Base-by-base conservation (phyloP, 306 rosid genomes). In the Styphnolobium japonicum region DNA sequence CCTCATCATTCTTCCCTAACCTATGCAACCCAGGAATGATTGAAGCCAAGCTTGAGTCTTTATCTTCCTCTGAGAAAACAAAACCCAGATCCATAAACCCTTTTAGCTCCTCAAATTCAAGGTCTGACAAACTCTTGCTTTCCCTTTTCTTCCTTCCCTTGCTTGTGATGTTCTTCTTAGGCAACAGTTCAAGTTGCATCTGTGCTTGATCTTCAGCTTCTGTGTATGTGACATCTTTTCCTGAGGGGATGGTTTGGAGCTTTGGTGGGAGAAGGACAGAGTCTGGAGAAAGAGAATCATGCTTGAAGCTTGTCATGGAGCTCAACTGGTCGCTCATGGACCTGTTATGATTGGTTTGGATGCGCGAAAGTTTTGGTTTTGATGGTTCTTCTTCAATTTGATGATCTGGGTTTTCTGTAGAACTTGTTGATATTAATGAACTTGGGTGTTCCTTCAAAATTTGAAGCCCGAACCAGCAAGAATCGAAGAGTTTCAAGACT, bases 31-130 rank as follows among this genome's bases (percentile, higher is more conserved):
- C 97, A 31, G 97, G 98, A 85, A 94, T 82, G 56, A 94, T 89
- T 6, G 91, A 85, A 79, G 84, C 95, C 97, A 92, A 89, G 76
- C 63, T 88, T 49, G 97, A 86, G 45, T 92, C 90, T 43, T 81
- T 87, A 58, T 92, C 97, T 81, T 95, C 90, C 68, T 92, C 95
- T 0, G 90, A 84, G 88, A 92, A 92, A 75, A 91, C 94, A 88
- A 92, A 92, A 27, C 97, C 98, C 62, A 94, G 73, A 87, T 94
- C 97, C 94, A 88, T 85, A 75, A 92, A 94, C 83, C 97, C 98
- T 87, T 89, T 89, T 36, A 92, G 79, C 86, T 94, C 98, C 73
- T 94, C 85, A 73, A 91, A 89, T 67, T 94, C 95, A 73, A 94
- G 97, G 75, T 94, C 93, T 16, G 95, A 78, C 39, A 89, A 82